Evolutionary conservation across 495 filamentous ascomycete species (phyloP), one percentile per base, ranked within the genome.

Genomic region (Extremus antarcticus): DNA sequence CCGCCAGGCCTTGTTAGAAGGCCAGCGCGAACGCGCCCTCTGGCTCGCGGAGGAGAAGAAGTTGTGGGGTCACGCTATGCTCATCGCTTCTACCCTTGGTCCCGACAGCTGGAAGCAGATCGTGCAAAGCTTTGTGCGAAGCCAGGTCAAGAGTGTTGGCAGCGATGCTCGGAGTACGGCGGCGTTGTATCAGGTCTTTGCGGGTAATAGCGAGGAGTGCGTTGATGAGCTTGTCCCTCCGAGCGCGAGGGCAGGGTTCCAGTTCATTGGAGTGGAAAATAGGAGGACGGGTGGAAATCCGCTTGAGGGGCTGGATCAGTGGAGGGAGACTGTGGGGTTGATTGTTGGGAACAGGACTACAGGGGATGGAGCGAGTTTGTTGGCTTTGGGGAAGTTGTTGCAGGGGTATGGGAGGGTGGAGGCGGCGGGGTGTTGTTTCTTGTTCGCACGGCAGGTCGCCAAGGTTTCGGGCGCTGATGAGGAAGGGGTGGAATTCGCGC

Each of bases 211-310:
- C 55, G 91, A 96, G 54, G 94, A 97, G 59, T 91, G 89, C 57
- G 80, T 97, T 25, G 92, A 99, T 66, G 90, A 96, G 63, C 81
- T 99, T 46, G 92, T 99, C n/a, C 91, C 92, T 10, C 84, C 85
- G 21, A 92, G 90, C 53, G 94, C 92, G 40, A 79, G 94, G 29
- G 87, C 90, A 46, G 94, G 94, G 3, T 79, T 96, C 55, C 88
- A 92, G 65, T 85, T 99, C 74, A 76, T 94, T 56, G 88, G 82
- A 62, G 85, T 82, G 50, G 74, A 79, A 24, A 73, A 80, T 56
- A 73, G 77, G 22, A 70, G 76, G 47, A 63, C 78, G 20, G 76
- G 83, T 8, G 86, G 84, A 62, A 84, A 89, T 66, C 83, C 85
- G 0, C 71, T 87, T 20, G 86, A 86, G 63, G 92, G 92, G 16